Percentiles rank a stretch among this genome's conserved stretches.
phyloP scores from a whole-genome alignment of 305 asterid species.

The Rubia peregrina region DNA sequence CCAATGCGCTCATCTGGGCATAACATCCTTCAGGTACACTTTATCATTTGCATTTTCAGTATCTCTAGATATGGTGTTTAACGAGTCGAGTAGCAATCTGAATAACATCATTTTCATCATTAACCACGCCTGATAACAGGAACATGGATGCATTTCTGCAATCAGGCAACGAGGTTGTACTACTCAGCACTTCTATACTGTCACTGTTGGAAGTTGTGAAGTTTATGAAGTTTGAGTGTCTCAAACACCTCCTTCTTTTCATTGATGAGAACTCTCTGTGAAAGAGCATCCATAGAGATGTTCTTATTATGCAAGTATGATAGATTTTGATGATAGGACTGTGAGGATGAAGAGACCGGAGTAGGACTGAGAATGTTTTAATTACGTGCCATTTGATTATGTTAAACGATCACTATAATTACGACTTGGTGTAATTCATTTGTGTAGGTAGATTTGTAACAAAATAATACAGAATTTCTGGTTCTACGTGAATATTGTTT shows the following conservation, averaged over 20 bases:
- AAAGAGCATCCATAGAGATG: slow-evolving; percentile 67
- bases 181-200: slow-evolving; percentile 62
- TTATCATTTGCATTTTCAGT: background rate
- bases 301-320: slow-evolving; percentile 50
- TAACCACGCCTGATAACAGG: slow-evolving; percentile 20
- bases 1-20: slow-evolving; percentile 44
- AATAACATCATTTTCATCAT: no score
- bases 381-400: no score
- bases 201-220: slow-evolving; percentile 59
- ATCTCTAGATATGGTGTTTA: no score
- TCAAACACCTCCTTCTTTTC: slow-evolving; percentile 48
- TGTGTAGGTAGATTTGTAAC: no score
- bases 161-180: slow-evolving; percentile 48
- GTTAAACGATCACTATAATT: no score
- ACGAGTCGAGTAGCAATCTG: no score
- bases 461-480: no score
- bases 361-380: background rate
- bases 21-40: slow-evolving; percentile 51
- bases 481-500: no score
- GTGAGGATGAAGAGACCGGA: background rate
- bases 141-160: slow-evolving; percentile 49
- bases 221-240: slow-evolving; percentile 40
- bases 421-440: background rate
- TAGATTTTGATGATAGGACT: background rate
- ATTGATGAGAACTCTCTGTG: slow-evolving; percentile 83